Percentiles rank a stretch among this genome's conserved stretches.
Evolutionary conservation across 805 yeast genomes (phyloP).

Genomic region (Ogataea allantospora): DNA sequence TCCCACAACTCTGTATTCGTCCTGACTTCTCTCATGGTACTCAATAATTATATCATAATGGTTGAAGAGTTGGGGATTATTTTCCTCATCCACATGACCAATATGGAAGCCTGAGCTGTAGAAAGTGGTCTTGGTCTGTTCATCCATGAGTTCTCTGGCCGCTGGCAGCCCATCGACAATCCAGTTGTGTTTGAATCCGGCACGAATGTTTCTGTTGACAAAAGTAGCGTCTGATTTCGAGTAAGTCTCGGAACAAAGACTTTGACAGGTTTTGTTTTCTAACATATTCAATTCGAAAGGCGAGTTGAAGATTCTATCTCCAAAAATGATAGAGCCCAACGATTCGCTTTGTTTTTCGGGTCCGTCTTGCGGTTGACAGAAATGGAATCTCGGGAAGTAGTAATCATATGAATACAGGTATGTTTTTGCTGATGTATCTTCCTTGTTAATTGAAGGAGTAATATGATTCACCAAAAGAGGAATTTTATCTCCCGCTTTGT

Average conservation of each 20-base stretch:
- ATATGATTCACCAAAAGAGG: constrained; percentile 86
- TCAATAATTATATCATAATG: constrained; percentile 80
- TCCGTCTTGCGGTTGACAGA: constrained; percentile 74
- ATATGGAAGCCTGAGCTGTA: constrained; percentile 81
- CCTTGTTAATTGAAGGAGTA: constrained; percentile 64
- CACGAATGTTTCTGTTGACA: constrained; percentile 73
- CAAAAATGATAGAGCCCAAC: constrained; percentile 88
- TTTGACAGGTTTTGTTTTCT: constrained; percentile 63
- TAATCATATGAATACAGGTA: constrained; percentile 76
- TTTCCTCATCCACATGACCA: constrained; percentile 61
- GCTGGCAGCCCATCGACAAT: constrained; percentile 93
- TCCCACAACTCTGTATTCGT: constrained; percentile 85
- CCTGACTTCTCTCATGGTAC: constrained; percentile 71
- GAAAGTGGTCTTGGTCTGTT: constrained; percentile 56
- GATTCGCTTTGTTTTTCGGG: constrained; percentile 78
- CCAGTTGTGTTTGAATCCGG: constrained; percentile 90
- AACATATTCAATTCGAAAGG: constrained; percentile 83
- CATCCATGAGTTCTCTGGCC: constrained; percentile 60
- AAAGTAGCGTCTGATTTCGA: constrained; percentile 67
- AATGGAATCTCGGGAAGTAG: constrained; percentile 78
- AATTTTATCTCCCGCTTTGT: constrained; percentile 66
- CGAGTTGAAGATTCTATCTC: constrained; percentile 92
- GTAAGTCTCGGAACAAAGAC: constrained; percentile 63
- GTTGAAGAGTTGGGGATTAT: constrained; percentile 63
- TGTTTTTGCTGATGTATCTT: constrained; percentile 44